These are phyloP conservation scores for Myxozyma melibiosi DNA, from an alignment of 805 yeast genomes.

Conservation along the genomic window DNA sequence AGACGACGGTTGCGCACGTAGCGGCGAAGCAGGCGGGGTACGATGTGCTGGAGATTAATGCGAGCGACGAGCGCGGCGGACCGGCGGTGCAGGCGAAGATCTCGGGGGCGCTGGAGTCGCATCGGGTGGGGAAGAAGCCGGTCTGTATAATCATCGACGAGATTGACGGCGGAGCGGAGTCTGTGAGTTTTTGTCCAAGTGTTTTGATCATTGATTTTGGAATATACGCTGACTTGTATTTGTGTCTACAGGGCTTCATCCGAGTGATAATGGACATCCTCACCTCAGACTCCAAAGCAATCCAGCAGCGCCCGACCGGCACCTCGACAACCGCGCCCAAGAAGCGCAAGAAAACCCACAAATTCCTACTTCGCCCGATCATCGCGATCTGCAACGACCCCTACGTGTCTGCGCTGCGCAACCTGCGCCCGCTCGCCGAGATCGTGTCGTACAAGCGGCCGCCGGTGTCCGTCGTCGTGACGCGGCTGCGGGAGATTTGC, in stretches of 20 bases:
- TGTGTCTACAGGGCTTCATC: constrained; percentile 51
- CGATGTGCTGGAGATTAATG: constrained; percentile 80
- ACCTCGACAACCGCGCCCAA: constrained; percentile 20
- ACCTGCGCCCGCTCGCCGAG: constrained; percentile 72
- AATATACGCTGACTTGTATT: neutral
- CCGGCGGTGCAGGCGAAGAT: constrained; percentile 57
- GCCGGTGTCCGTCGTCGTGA: constrained; percentile 49
- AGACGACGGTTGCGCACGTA: constrained; percentile 84
- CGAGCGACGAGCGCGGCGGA: constrained; percentile 76
- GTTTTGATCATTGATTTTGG: neutral
- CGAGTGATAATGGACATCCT: constrained; percentile 59
- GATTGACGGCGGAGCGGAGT: constrained; percentile 76
- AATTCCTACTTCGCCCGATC: constrained; percentile 73
- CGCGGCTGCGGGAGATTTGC: constrained; percentile 56
- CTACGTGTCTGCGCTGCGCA: constrained; percentile 73
- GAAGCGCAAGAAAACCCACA: constrained; percentile 43
- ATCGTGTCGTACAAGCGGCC: constrained; percentile 67
- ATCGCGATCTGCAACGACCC: constrained; percentile 91
- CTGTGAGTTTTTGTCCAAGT: constrained; percentile 19
- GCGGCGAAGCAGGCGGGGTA: constrained; percentile 82
- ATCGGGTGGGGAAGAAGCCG: constrained; percentile 66
- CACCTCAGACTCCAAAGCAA: constrained; percentile 58
- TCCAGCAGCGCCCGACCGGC: constrained; percentile 39
- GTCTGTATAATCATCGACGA: constrained; percentile 87
- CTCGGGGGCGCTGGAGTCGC: constrained; percentile 62